Base-by-base conservation (phyloP, 192 early-diverging fungal species). In the Linnemannia hyalina region DNA sequence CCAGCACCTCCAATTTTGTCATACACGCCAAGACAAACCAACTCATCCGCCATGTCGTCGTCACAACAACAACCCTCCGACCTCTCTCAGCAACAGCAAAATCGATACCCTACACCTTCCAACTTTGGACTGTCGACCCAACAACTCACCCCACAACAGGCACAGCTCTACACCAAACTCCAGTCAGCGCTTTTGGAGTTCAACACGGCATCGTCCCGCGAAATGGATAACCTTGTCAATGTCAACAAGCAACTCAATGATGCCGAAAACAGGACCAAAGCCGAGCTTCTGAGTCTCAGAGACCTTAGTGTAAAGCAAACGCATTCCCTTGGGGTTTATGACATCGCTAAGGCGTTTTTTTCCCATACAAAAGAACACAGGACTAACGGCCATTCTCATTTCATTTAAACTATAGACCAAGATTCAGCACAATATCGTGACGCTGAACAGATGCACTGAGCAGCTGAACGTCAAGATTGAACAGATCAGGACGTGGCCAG, bases 161-260 rank as follows among this genome's bases (percentile, higher is more conserved):
- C 93, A 46, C 89, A 90, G 40, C 88, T 96, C 9, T 91, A 90
- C 69, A 92, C 94, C 52, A 94, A 93, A 41, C 90, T 96, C 3
- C 88, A 88, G 22, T 81, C 71, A 29, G 78, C 83, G 8, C 74
- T 85, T 22, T 57, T 77, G n/a, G 83, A 91, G 76, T 93, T 93
- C 29, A 89, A 94, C 49, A 88, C 92, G 78, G 88, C 86, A 15
- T 88, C 93, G 44, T 91, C 93, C 32, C 80, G 82, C 0, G 92
- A 95, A 13, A 95, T 95, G 86, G 92, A 95, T 82, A 88, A 90
- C 75, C 88, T 95, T 32, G 80, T 96, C 63, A 89, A 89, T 49
- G 90, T 92, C 38, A 95, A 95, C 69, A 89, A 91, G 68, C 91
- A 94, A 57, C 91, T 98, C 16, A 92, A 94, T 80, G 93, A 95